These are phyloP conservation scores for Xylariaceae sp. DNA, from an alignment of 2,329 filamentous ascomycete species.

Conservation along the genomic window DNA sequence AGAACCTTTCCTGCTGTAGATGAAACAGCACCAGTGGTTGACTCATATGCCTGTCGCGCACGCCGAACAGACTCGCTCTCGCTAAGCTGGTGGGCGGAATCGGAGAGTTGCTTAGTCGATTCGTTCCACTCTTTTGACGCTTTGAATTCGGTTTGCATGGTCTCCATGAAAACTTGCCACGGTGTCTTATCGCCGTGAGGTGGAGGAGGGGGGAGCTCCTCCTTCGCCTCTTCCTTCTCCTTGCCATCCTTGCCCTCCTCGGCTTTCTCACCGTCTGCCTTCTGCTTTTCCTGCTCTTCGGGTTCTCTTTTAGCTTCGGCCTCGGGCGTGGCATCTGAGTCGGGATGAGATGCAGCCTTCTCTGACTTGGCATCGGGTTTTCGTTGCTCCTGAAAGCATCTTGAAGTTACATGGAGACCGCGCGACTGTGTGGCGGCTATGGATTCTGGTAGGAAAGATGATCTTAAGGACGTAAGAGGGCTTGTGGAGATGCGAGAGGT, in stretches of 20 bases:
- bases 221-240: constrained; percentile 55
- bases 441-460: constrained; percentile 39
- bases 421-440: constrained; percentile 35
- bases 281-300: constrained; percentile 40
- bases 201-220: constrained; percentile 77
- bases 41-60: constrained; percentile 80
- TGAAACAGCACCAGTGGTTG: constrained; percentile 76
- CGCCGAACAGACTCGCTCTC: constrained; percentile 88
- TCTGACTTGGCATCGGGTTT: constrained; percentile 34
- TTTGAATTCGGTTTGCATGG: constrained; percentile 89
- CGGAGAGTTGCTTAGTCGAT: constrained; percentile 89
- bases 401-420: constrained; percentile 35
- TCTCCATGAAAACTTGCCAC: constrained; percentile 98
- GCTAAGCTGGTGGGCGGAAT: constrained; percentile 81
- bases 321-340: constrained; percentile 17
- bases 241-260: constrained; percentile 45
- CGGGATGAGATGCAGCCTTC: constrained; percentile 33
- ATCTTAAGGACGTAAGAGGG: constrained; percentile 38
- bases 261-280: constrained; percentile 41
- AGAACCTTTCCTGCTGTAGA: constrained; percentile 73
- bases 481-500: constrained; percentile 24
- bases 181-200: constrained; percentile 97
- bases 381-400: constrained; percentile 29
- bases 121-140: constrained; percentile 99
- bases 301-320: constrained; percentile 35